A percentile compares a stretch with the other conserved stretches of the same genome.
Evolutionary conservation across 2,329 filamentous ascomycete species (phyloP).

Genomic region (Fusarium sp.): DNA sequence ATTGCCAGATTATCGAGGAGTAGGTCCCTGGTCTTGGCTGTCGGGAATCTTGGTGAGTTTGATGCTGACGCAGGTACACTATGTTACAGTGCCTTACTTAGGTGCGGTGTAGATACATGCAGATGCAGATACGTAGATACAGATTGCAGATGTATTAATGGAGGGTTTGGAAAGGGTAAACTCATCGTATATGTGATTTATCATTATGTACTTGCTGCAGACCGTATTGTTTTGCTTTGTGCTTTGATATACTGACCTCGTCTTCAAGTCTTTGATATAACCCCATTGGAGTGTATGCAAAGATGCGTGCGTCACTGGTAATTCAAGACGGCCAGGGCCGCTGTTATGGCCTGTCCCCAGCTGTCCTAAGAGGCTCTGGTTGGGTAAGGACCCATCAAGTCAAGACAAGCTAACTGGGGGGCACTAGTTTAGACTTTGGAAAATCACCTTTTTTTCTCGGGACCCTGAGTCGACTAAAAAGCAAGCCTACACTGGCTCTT

Average conservation of each 20-base stretch:
- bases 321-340: slow-evolving; percentile 17
- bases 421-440: slow-evolving; percentile 3
- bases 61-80: slow-evolving; percentile 29
- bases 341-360: slow-evolving; percentile 37
- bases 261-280: slow-evolving; percentile 9
- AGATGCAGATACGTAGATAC: not conserved
- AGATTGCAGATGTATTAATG: not conserved
- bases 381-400: slow-evolving; percentile 1
- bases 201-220: not conserved
- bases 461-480: slow-evolving; percentile 45
- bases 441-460: slow-evolving; percentile 39
- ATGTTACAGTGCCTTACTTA: not conserved
- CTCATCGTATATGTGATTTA: not conserved
- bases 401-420: slow-evolving; percentile 9
- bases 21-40: slow-evolving; percentile 16
- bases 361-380: not conserved
- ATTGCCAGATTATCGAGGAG: slow-evolving; percentile 19
- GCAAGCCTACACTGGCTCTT: slow-evolving; percentile 28
- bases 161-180: not conserved
- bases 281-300: slow-evolving; percentile 14
- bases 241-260: not conserved
- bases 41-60: slow-evolving; percentile 17
- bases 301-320: slow-evolving; percentile 39
- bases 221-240: not conserved
- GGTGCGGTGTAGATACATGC: slow-evolving; percentile 1